Conservation (phyloP, 2,329 filamentous ascomycete species). For the Aureobasidium namibiae region DNA sequence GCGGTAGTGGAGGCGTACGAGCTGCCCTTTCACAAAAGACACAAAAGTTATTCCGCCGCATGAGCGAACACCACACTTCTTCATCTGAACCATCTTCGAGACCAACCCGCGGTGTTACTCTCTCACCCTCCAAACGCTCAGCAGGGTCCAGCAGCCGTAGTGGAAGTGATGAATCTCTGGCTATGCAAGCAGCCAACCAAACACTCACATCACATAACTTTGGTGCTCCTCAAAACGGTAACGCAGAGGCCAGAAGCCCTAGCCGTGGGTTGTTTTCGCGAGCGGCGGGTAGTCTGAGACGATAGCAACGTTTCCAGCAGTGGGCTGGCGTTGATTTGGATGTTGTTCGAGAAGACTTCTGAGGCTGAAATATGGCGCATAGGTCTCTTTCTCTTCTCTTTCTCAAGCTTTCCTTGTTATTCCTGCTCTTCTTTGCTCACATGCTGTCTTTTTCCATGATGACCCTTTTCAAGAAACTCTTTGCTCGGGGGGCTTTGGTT, state of each 20-base stretch:
- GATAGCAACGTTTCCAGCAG: background rate
- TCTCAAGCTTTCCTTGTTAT: background rate
- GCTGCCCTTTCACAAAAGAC: conserved; percentile 20
- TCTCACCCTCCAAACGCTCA: background rate
- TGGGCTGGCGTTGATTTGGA: background rate
- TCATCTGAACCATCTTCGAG: background rate
- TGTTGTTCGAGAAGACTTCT: too few species aligned
- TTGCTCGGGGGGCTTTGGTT: background rate
- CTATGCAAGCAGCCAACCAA: conserved; percentile 5
- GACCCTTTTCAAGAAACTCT: background rate
- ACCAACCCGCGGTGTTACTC: background rate
- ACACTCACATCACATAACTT: background rate
- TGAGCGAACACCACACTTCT: conserved; percentile 19
- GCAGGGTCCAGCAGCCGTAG: background rate
- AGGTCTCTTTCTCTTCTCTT: background rate
- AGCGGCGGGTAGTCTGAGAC: conserved; percentile 1
- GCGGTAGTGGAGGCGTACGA: background rate
- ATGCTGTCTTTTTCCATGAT: background rate
- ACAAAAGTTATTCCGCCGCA: conserved; percentile 25
- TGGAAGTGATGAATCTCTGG: background rate
- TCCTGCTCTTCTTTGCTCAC: background rate
- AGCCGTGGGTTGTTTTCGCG: background rate
- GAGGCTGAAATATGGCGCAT: background rate
- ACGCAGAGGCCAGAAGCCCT: background rate
- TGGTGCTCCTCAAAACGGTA: background rate